phyloP scores from a whole-genome alignment of 305 asterid genomes.

The Galium porrigens region DNA sequence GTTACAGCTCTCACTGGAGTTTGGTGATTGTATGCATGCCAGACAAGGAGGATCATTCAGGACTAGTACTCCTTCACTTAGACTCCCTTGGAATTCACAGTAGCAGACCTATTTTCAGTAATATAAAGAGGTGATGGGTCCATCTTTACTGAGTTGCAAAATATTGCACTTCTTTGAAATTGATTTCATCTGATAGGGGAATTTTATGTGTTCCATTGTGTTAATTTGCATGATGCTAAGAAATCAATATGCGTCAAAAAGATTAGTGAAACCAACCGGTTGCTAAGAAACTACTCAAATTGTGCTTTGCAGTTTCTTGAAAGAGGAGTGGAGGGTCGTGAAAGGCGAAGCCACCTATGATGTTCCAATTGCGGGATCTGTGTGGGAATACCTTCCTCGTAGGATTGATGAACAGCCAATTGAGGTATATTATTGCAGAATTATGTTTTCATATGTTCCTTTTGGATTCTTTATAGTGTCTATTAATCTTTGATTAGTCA shows the following conservation, averaged over 20 bases:
- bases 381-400: conserved; percentile 49
- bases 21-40: conserved; percentile 84
- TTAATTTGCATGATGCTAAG: not conserved
- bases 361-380: conserved; percentile 34
- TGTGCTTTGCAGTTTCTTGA: conserved; percentile 42
- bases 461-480: not conserved
- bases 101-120: conserved; percentile 44
- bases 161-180: not conserved
- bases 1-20: conserved; percentile 81
- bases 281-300: not conserved
- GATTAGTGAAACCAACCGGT: not conserved
- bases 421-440: conserved; percentile 31
- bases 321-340: conserved; percentile 62
- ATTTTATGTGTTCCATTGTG: not conserved
- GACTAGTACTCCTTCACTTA: conserved; percentile 68
- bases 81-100: conserved; percentile 71
- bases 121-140: conserved; percentile 41
- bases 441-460: not conserved
- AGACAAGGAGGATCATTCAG: conserved; percentile 48
- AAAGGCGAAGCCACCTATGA: conserved; percentile 25
- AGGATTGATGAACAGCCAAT: conserved; percentile 36
- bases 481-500: not conserved
- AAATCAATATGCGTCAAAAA: not conserved
- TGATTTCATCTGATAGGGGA: not conserved
- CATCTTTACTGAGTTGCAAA: not conserved